Percentiles rank a stretch among this genome's conserved stretches.
These are phyloP conservation scores for Cordyceps fumosorosea DNA, from an alignment of 2,329 filamentous ascomycete species.

Conservation along the genomic window DNA sequence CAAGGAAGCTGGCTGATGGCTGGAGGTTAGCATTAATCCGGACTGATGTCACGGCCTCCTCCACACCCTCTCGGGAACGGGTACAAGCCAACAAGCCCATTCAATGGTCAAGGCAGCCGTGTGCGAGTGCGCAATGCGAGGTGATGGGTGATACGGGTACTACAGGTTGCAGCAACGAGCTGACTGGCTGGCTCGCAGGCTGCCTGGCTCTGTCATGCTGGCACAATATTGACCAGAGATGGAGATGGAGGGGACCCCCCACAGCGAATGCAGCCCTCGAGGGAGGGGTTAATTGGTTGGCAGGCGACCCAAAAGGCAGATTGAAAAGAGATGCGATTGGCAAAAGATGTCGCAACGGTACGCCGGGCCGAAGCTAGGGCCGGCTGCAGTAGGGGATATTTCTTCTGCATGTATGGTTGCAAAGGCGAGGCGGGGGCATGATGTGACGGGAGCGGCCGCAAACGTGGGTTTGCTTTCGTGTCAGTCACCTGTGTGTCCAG, in stretches of 20 bases:
- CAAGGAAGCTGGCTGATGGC: neutral
- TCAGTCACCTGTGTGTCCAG: neutral
- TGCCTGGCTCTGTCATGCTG: conserved; percentile 4
- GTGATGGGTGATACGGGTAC: conserved; percentile 11
- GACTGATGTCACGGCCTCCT: neutral
- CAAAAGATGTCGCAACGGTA: conserved; percentile 1
- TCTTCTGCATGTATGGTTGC: neutral
- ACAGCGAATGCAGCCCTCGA: conserved; percentile 10
- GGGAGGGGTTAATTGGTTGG: conserved; percentile 1
- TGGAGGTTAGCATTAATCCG: neutral
- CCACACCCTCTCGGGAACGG: conserved; percentile 5
- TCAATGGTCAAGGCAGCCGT: neutral
- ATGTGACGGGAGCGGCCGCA: conserved; percentile 10
- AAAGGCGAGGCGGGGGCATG: neutral
- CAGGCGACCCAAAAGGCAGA: conserved; percentile 5
- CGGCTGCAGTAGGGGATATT: neutral
- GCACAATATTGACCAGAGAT: conserved; percentile 1
- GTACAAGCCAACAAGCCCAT: neutral
- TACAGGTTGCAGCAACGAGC: neutral
- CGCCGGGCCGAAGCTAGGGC: conserved; percentile 10
- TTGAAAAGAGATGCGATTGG: conserved; percentile 6
- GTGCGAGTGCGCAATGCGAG: neutral
- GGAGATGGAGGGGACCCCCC: neutral
- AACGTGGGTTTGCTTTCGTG: conserved; percentile 3
- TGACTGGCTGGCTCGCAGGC: neutral